phyloP scores from a whole-genome alignment of 1,139 yeast species.

The Yamadazyma atmosphaerica region DNA sequence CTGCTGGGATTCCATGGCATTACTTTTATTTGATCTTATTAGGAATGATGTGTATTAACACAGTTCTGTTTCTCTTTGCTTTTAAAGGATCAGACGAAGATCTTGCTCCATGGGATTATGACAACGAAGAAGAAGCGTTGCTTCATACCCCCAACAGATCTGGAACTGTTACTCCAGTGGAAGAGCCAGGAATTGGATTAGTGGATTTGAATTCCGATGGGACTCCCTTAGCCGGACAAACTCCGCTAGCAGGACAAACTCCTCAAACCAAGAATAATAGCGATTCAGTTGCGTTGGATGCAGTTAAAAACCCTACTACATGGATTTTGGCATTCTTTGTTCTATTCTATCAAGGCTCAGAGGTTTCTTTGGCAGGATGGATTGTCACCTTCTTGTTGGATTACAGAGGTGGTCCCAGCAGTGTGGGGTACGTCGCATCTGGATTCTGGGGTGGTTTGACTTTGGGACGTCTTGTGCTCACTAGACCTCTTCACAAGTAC shows the following conservation, averaged over 20 bases:
- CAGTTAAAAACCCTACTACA: constrained; percentile 44
- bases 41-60: constrained; percentile 33
- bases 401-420: constrained; percentile 49
- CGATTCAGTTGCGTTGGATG: constrained; percentile 19
- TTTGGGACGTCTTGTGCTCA: constrained; percentile 54
- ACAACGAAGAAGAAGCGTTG: constrained; percentile 14
- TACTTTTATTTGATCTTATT: constrained; percentile 51
- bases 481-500: constrained; percentile 38
- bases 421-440: constrained; percentile 65
- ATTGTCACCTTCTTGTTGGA: constrained; percentile 61
- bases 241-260: too few species aligned
- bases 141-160: not conserved
- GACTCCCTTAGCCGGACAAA: not conserved
- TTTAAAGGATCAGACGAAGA: constrained; percentile 48
- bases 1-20: constrained; percentile 53
- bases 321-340: constrained; percentile 59
- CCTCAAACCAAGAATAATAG: constrained; percentile 1
- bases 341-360: constrained; percentile 67
- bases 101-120: constrained; percentile 33
- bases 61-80: constrained; percentile 28
- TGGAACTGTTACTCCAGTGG: constrained; percentile 5
- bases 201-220: constrained; percentile 4
- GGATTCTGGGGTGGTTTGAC: constrained; percentile 77
- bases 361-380: constrained; percentile 74
- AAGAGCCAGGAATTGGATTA: constrained; percentile 13